Percentiles rank a stretch among this genome's conserved stretches.
phyloP scores from a whole-genome alignment of 1,284 basidiomycete genomes.

The Irpex sp. region DNA sequence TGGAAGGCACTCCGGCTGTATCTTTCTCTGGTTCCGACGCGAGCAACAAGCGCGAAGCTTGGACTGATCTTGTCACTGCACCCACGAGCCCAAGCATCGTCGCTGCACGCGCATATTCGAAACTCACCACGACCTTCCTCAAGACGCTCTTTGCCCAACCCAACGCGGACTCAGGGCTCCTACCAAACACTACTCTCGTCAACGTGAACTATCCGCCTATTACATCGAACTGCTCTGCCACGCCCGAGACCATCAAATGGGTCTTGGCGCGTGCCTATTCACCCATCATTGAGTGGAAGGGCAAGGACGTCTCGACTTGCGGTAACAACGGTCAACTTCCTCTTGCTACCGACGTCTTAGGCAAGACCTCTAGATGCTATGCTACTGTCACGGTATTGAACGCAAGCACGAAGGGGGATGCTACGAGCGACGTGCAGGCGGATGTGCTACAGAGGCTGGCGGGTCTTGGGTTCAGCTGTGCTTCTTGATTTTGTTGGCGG shows the following conservation, averaged over 20 bases:
- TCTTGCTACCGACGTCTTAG: constrained; percentile 35
- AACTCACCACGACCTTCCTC: constrained; percentile 35
- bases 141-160: constrained; percentile 30
- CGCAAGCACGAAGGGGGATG: constrained; percentile 22
- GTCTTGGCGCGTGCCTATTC: constrained; percentile 40
- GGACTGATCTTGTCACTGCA: background rate
- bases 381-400: constrained; percentile 45
- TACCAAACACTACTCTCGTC: constrained; percentile 37
- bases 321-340: constrained; percentile 36
- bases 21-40: constrained; percentile 43
- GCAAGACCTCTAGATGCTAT: constrained; percentile 33
- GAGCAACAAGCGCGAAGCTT: constrained; percentile 5
- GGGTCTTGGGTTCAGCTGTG: constrained; percentile 4
- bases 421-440: constrained; percentile 33
- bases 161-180: constrained; percentile 28
- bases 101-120: constrained; percentile 37
- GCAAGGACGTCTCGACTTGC: constrained; percentile 40
- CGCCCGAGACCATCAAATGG: constrained; percentile 35
- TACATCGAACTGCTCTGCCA: constrained; percentile 30
- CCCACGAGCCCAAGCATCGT: background rate
- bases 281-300: constrained; percentile 20
- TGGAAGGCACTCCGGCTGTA: constrained; percentile 44
- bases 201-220: constrained; percentile 51
- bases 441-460: constrained; percentile 34
- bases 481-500: background rate